Base-by-base conservation (phyloP, 352 stramenopile genomes). In the Pythium periplocum region DNA sequence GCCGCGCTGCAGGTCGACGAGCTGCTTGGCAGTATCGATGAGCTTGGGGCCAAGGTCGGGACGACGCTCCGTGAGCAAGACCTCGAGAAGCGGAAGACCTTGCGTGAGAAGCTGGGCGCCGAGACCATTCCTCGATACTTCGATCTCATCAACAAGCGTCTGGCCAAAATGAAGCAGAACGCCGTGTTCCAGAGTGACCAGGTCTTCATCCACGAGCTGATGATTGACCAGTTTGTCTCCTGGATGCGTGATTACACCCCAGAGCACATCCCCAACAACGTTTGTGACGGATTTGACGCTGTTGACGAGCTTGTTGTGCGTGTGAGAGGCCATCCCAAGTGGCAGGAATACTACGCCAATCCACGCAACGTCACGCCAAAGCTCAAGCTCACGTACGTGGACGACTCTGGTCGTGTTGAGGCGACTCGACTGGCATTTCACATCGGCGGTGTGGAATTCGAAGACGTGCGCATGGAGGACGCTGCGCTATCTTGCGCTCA, bases 331-430 rank as follows among this genome's bases (percentile, higher is more conserved):
- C 66, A 74, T 42, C 62, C 62, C 4, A 65, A 64, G 52, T 59
- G 69, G 36, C 62, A 64, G 39, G 59, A 71, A 47, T 74, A 62
- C 62, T 71, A 74, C 44, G 58, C 58, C 34, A 55, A 48, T 31
- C 53, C 50, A 31, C 62, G 48, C 17, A 50, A 59, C 48, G 46
- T 44, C 35, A 51, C 40, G 2, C 56, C 57, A 7, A 64, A 46
- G 40, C 32, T 88, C 58, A 83, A 84, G 61, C 65, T 93, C 26
- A 86, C 68, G n/a, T 91, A 93, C 66, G 83, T 91, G 37, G 9
- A 35, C 1, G 43, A 52, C 35, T 50, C 64, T 4, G 80, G 69
- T 0, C 73, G 72, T 37, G 83, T 59, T 6, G 82, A 88, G 53
- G 34, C 62, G 1, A 70, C 71, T 4, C 76, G 83, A 30, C 61